Base-by-base conservation (phyloP, 1,284 basidiomycete genomes). In the Trametes polyzona region DNA sequence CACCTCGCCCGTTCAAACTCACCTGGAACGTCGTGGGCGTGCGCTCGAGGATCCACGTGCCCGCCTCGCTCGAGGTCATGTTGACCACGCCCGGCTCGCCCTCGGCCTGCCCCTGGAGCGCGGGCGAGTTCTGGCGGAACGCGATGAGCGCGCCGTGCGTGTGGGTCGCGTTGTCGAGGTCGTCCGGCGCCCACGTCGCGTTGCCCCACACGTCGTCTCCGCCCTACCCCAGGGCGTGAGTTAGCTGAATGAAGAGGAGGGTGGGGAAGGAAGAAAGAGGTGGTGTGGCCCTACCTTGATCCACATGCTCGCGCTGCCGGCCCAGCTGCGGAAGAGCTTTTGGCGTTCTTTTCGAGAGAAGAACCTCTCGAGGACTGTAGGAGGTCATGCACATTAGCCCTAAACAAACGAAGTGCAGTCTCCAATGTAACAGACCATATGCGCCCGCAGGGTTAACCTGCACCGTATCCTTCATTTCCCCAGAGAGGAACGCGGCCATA, bases 391-490 rank as follows among this genome's bases (percentile, higher is more conserved):
- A 32, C 35, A 27, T 36, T 10, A 9, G 6, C n/a, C 5, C n/a
- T 4, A 11, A 19, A n/a, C n/a, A 32, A 11, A 16, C 14, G 5
- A 19, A 39, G 16, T 19, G 17, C 12, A 16, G 7, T 23, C 30
- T n/a, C 19, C n/a, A 40, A 29, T 47, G 26, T 11, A 21, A 67
- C 73, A 27, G 40, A 88, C 90, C 88, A 70, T 93, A 94, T 48
- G 88, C 84, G 17, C 91, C 92, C 7, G 90, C 90, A 14, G 93
- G 92, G 66, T 94, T 90, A 71, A 95, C 81, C 69, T 97, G 92
- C 9, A 98, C 96, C 0, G 96, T 98, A 67, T 98, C 94, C 71
- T 90, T 88, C 96, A 98, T 98, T 68, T 94, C 93, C 9, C 92
- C 92, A 0, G 93, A 95, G 27, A 99, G 78, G 71, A 98, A 94